Percentiles rank a stretch among this genome's conserved stretches.
Conservation (phyloP, 139 green algal genomes). For the Mesotaenium endlicherianum region DNA sequence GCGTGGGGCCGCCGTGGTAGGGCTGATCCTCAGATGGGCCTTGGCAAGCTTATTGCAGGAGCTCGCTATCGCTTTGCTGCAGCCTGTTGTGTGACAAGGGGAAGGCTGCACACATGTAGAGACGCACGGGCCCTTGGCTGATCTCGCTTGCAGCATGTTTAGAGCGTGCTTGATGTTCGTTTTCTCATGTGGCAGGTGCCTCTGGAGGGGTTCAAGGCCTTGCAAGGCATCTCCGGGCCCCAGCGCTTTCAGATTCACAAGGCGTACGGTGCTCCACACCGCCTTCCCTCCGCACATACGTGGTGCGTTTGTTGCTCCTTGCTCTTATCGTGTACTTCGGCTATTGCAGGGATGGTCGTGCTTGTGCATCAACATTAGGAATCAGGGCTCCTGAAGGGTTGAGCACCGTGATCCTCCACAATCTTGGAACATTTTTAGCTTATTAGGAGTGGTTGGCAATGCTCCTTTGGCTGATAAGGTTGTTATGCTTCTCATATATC, state of each 20-base stretch:
- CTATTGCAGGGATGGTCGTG: not conserved
- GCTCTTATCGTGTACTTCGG: not conserved
- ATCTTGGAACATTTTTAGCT: not conserved
- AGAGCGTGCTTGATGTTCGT: not conserved
- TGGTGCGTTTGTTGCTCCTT: constrained; percentile 36
- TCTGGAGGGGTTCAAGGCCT: constrained; percentile 87
- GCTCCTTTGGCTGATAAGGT: not conserved
- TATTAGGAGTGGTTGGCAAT: not conserved
- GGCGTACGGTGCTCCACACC: constrained; percentile 55
- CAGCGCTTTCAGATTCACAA: constrained; percentile 93
- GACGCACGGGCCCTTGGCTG: too few species aligned
- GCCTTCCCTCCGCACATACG: constrained; percentile 86
- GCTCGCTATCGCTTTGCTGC: too few species aligned
- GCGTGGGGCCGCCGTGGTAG: too few species aligned
- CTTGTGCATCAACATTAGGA: not conserved
- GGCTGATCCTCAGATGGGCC: too few species aligned
- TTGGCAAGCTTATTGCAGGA: too few species aligned
- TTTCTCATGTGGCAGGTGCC: constrained; percentile 63
- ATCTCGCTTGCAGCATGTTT: too few species aligned
- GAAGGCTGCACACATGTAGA: too few species aligned
- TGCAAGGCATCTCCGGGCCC: constrained; percentile 87
- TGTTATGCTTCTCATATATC: not conserved
- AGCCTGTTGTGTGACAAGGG: too few species aligned
- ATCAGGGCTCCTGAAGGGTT: not conserved
- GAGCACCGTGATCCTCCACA: not conserved